Base-by-base conservation (phyloP, 2,329 filamentous ascomycete genomes). In the Diaporthe ilicicola region DNA sequence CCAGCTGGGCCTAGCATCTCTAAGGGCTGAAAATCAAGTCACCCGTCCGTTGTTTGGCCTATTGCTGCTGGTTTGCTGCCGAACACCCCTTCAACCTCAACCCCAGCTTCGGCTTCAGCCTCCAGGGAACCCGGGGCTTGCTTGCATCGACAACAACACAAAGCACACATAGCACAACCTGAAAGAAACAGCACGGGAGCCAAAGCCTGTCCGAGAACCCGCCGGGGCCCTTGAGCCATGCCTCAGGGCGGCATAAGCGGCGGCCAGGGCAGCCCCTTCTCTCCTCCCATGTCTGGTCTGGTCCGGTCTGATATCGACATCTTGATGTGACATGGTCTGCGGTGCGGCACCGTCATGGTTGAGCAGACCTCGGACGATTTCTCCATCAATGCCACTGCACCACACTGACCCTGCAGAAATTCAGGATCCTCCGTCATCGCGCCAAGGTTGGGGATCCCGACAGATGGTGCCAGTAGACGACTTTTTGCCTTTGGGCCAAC, bases 371-470 rank as follows among this genome's bases (percentile, higher is more conserved):
- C 50, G 64, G 64, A 46, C 34, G 24, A 55, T 54, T 54, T 34
- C 27, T 55, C 37, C 64, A 67, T 54, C 64, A 55, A 67, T 67
- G 50, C 50, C 59, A 62, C 59, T 48, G 19, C 59, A 62, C 42
- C 59, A 32, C 59, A 48, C 39, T 24, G 15, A 42, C 50, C 51
- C 64, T 67, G 64, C 50, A 67, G 22, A 62, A 15, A 46, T 55
- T 55, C 51, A 67, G 65, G 51, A 67, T 15, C 39, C 65, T 67
- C 51, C 65, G 65, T 67, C 65, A 67, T 67, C 65, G 53, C 19
- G 65, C 51, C 65, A 56, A 50, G 65, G 15, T 27, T 48, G 65
- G 51, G 65, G 65, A 56, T 67, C 53, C 51, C 59, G 59, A 64
- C 44, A 37, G 44, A 37, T 50, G 56, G 56, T 50, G 59, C 44